Evolutionary conservation across 371 early-diverging fungal genomes (phyloP), one percentile per base, ranked within the genome.

Genomic region (Coemansia sp.): DNA sequence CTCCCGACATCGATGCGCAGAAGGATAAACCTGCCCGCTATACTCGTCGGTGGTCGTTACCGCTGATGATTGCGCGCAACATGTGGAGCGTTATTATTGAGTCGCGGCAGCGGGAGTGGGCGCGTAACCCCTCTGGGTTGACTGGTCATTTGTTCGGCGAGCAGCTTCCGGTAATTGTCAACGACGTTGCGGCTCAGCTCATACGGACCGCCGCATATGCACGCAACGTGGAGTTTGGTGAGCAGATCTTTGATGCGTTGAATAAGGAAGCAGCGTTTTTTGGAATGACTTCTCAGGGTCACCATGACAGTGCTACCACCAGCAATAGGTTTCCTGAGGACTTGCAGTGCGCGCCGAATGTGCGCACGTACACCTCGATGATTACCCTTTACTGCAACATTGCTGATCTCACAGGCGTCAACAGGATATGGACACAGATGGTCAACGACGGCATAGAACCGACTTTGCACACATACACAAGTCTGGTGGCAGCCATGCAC

Each of bases 301-400:
- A 25, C 42, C n/a, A 20, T n/a, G 58, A 37, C 37, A n/a, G n/a
- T 56, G 11, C 18, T 7, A 1, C 68, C 11, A 48, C 20, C 48
- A 5, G 42, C 12, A 62, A 42, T 12, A 33, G 26, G 20, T 67
- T 75, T 25, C 75, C 75, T 11, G 57, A 51, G 12, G 55, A 75
- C 28, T 25, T 71, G 53, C 75, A 75, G 64, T 75, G 75, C 51
- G 71, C 60, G 21, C 75, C 75, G 5, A 75, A 75, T 40, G 71
- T 75, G 59, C 67, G 71, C 56, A 67, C 67, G 2, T 75, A 75
- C 51, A 75, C 75, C 16, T 66, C 75, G 21, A 71, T 75, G 71
- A 57, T 75, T 7, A 67, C 75, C 40, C 54, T 75, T 18, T 75
- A 75, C 28, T 70, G 67, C 25, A 67, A 63, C 58, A 42, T 30